phyloP scores from a whole-genome alignment of 352 stramenopile genomes.

The Phytopythium montanum region DNA sequence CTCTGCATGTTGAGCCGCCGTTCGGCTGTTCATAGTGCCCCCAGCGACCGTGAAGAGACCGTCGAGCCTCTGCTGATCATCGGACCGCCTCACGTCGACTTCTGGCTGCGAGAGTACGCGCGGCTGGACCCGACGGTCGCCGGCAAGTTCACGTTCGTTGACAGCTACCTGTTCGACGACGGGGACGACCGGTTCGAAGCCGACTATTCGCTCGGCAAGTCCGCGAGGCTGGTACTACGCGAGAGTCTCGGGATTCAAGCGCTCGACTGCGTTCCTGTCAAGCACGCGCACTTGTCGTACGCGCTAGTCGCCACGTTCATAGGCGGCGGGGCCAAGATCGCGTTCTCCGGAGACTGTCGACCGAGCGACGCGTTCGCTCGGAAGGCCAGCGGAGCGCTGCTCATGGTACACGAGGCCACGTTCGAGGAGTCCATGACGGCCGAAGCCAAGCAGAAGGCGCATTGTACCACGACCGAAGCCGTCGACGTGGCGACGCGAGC shows the following conservation, averaged over 20 bases:
- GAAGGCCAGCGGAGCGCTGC: conserved; percentile 57
- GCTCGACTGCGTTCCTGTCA: conserved; percentile 72
- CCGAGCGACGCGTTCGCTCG: conserved; percentile 69
- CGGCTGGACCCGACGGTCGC: conserved; percentile 69
- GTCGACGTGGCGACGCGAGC: conserved; percentile 70
- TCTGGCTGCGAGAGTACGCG: conserved; percentile 92
- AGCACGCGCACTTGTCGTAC: conserved; percentile 91
- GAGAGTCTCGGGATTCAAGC: conserved; percentile 38
- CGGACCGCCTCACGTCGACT: conserved; percentile 82
- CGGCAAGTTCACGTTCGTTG: conserved; percentile 87
- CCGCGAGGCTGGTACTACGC: conserved; percentile 33
- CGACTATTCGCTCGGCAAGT: conserved; percentile 25
- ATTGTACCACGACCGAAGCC: conserved; percentile 94
- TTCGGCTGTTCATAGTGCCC: conserved; percentile 3
- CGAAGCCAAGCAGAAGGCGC: conserved; percentile 93
- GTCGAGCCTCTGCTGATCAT: conserved; percentile 88
- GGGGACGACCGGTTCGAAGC: conserved; percentile 23
- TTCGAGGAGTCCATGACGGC: conserved; percentile 94
- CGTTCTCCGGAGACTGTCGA: conserved; percentile 95
- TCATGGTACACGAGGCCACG: conserved; percentile 98
- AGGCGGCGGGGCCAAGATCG: conserved; percentile 74
- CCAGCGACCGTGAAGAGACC: conserved; percentile 10
- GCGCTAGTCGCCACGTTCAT: conserved; percentile 80
- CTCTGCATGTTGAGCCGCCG: conserved; percentile 87
- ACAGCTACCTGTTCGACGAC: conserved; percentile 85